Evolutionary conservation across 192 early-diverging fungal species (phyloP), one percentile per base, ranked within the genome.

Genomic region (Umbelopsis vinacea): DNA sequence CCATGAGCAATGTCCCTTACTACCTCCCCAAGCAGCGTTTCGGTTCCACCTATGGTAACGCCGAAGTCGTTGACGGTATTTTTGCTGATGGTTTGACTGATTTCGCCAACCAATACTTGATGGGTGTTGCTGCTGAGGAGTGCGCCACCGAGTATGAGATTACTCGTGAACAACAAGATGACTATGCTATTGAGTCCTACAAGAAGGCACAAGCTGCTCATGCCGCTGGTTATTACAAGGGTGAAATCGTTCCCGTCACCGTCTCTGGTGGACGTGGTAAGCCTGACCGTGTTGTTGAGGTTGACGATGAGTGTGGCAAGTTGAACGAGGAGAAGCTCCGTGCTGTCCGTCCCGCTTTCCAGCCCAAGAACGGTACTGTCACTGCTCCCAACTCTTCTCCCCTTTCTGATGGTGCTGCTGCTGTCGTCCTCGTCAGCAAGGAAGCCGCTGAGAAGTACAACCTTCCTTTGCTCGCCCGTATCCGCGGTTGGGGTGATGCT

Each of bases 381-480:
- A 99, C 97, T 33, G 96, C 97, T 12, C 89, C 90, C 66, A 94
- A 94, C 74, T 89, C 93, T 0, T 92, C 91, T 10, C 88, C 89
- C 21, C 83, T 94, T n/a, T 92, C 90, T 15, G 93, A 94, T 72
- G 93, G 93, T 70, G 93, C 86, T 35, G 84, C 91, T 19, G 93
- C 93, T 4, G 71, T 94, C 9, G 84, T 94, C 21, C 76, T 94
- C n/a, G 87, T 92, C 45, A 91, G 88, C 21, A 88, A 87, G 35
- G 80, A 81, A 55, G 88, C 89, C 46, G 86, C 82, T 26, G 77
- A 80, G 21, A 83, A 85, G 71, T 79, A 83, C 70, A 81, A 82
- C 54, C 74, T 87, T 40, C 83, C 83, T 40, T 63, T 84, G 7
- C 57, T 87, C 53, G 86, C 87, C 72, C 80, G 87, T 55, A 86